Percentiles rank a stretch among this genome's conserved stretches.
phyloP scores from a whole-genome alignment of 192 early-diverging fungal genomes.

The Coemansia nantahalensis region DNA sequence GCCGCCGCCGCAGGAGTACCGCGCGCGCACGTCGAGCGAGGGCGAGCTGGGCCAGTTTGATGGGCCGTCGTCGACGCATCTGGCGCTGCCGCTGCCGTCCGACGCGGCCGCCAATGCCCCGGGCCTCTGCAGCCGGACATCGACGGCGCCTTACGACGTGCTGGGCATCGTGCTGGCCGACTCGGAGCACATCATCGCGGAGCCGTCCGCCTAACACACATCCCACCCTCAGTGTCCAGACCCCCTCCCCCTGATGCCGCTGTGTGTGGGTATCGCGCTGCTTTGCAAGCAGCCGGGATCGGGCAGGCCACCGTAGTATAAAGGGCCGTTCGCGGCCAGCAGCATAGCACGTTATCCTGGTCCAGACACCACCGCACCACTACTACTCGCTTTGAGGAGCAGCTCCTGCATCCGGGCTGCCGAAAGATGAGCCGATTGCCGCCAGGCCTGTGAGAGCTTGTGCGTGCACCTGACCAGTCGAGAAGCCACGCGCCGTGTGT shows the following conservation, averaged over 20 bases:
- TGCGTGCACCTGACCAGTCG: too few species aligned
- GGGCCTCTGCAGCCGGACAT: conserved; percentile 43
- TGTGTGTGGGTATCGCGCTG: too few species aligned
- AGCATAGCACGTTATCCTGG: too few species aligned
- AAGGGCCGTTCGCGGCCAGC: too few species aligned
- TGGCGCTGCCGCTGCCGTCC: conserved; percentile 48
- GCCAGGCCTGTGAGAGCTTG: too few species aligned
- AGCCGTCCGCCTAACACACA: conserved; percentile 23
- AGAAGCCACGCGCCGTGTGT: too few species aligned
- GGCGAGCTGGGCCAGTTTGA: conserved; percentile 52
- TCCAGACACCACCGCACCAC: too few species aligned
- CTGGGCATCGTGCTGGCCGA: conserved; percentile 51
- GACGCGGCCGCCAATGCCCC: conserved; percentile 19
- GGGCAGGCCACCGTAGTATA: too few species aligned
- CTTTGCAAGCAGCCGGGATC: background rate
- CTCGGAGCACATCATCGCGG: conserved; percentile 39
- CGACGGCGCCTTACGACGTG: conserved; percentile 43
- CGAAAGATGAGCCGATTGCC: too few species aligned
- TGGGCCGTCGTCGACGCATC: conserved; percentile 41
- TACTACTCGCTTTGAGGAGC: too few species aligned
- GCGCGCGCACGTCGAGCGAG: conserved; percentile 44
- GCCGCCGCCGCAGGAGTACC: conserved; percentile 25
- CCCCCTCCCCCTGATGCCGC: too few species aligned
- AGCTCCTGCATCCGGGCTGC: too few species aligned
- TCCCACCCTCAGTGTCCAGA: background rate